These are phyloP conservation scores for Tulasnella sp. DNA, from an alignment of 768 basidiomycete species.

Conservation along the genomic window DNA sequence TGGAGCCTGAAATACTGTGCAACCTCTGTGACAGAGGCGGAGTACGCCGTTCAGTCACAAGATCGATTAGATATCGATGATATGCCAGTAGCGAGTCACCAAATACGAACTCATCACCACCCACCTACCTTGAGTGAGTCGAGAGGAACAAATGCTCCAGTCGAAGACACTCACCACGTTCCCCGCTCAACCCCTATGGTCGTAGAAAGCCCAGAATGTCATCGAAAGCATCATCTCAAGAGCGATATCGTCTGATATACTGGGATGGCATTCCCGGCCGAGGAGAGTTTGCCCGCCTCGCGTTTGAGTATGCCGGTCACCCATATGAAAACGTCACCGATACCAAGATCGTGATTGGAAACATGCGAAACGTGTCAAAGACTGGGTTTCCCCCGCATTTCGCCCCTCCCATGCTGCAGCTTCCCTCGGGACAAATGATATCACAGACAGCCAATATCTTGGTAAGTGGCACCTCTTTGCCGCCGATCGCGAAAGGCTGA, in stretches of 20 bases:
- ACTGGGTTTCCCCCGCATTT: conserved; percentile 27
- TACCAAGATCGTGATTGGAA: conserved; percentile 15
- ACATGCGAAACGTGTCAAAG: conserved; percentile 14
- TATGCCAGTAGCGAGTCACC: too few relatives aligned
- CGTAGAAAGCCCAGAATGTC: too few relatives aligned
- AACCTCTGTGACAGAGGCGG: too few relatives aligned
- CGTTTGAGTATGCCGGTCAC: conserved; percentile 30
- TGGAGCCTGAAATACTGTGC: too few relatives aligned
- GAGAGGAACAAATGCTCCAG: too few relatives aligned
- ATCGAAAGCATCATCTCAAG: too few relatives aligned
- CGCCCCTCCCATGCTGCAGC: conserved; percentile 34
- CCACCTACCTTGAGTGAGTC: too few relatives aligned
- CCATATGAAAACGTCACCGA: conserved; percentile 27
- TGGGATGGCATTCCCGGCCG: conserved; percentile 29
- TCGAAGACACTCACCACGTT: too few relatives aligned
- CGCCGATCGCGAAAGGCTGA: conserved; percentile 10
- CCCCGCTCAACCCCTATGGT: too few relatives aligned
- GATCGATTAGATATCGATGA: too few relatives aligned
- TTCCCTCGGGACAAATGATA: conserved; percentile 25
- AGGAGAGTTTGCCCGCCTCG: conserved; percentile 33
- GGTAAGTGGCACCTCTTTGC: conserved; percentile 26
- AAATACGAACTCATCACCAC: too few relatives aligned
- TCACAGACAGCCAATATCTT: conserved; percentile 34
- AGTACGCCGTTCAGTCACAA: too few relatives aligned
- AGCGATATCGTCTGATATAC: conserved; percentile 3